Percentiles rank a stretch among this genome's conserved stretches.
These are phyloP conservation scores for Podospora fimiseda DNA, from an alignment of 495 filamentous ascomycete genomes.

Conservation along the genomic window DNA sequence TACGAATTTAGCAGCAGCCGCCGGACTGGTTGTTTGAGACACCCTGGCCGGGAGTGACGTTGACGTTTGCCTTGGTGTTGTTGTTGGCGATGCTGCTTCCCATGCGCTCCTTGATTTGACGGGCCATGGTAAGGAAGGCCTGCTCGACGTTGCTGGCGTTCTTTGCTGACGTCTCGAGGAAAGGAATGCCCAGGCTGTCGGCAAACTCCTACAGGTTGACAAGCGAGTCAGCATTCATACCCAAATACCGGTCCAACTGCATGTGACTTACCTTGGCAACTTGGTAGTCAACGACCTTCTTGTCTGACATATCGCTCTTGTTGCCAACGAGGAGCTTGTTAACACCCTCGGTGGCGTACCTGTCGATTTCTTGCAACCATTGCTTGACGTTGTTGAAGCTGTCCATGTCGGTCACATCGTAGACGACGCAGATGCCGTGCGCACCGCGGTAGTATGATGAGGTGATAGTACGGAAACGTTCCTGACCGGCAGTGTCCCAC, in stretches of 20 bases:
- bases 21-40: constrained; percentile 84
- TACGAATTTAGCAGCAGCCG: constrained; percentile 78
- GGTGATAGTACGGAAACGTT: constrained; percentile 98
- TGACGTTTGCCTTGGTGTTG: constrained; percentile 97
- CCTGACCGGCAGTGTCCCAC: constrained; percentile 99
- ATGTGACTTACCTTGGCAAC: constrained; percentile 77
- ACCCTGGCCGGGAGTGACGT: constrained; percentile 88
- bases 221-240: constrained; percentile 14
- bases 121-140: constrained; percentile 98
- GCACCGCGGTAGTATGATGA: constrained; percentile 98
- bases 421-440: constrained; percentile 98
- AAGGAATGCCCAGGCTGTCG: constrained; percentile 97
- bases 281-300: constrained; percentile 99
- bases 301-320: constrained; percentile 99
- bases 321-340: constrained; percentile 99
- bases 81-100: constrained; percentile 87
- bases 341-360: constrained; percentile 97
- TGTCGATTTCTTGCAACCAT: constrained; percentile 99
- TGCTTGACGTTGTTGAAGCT: constrained; percentile 99
- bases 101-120: constrained; percentile 99
- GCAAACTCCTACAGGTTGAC: constrained; percentile 73
- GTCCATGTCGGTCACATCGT: constrained; percentile 99
- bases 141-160: constrained; percentile 99
- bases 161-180: constrained; percentile 99
- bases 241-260: too few relatives aligned